Conservation (phyloP, 768 basidiomycete genomes). For the Suillus luteus region DNA sequence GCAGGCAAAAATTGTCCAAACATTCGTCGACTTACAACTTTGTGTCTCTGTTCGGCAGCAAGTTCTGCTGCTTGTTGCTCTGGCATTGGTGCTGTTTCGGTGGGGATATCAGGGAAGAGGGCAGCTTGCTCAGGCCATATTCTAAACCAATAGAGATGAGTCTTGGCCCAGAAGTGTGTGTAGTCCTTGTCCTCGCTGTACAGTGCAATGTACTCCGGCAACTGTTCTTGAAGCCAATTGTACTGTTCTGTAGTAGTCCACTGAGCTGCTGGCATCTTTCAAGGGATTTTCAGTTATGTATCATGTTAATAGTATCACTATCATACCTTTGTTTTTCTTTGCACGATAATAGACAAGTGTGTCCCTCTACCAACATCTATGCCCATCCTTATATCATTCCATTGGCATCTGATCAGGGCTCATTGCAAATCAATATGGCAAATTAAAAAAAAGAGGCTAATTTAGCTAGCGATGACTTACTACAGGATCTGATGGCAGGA, state of each 20-base stretch:
- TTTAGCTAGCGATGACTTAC: not conserved
- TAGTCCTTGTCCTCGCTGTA: not conserved
- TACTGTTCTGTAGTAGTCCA: constrained; percentile 1
- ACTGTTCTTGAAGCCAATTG: not conserved
- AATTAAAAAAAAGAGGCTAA: not conserved
- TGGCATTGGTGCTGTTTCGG: not conserved
- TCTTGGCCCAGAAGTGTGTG: not conserved
- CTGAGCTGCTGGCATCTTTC: not conserved
- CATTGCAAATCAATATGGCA: not conserved
- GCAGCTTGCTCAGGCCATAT: constrained; percentile 6
- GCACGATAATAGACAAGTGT: not conserved
- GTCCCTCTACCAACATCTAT: not conserved
- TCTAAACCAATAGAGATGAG: constrained; percentile 5
- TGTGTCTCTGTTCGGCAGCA: not conserved
- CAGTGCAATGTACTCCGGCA: not conserved
- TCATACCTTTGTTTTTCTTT: not conserved
- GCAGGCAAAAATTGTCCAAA: not conserved
- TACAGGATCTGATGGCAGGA: not conserved
- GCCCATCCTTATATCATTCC: not conserved
- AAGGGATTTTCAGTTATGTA: not conserved
- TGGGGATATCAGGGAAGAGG: not conserved
- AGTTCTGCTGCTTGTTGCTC: not conserved
- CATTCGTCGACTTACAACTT: constrained; percentile 5
- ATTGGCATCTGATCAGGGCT: not conserved
- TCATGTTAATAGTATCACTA: not conserved